Percentiles rank a stretch among this genome's conserved stretches.
These are phyloP conservation scores for Russula emetica DNA, from an alignment of 768 basidiomycete genomes.

Conservation along the genomic window DNA sequence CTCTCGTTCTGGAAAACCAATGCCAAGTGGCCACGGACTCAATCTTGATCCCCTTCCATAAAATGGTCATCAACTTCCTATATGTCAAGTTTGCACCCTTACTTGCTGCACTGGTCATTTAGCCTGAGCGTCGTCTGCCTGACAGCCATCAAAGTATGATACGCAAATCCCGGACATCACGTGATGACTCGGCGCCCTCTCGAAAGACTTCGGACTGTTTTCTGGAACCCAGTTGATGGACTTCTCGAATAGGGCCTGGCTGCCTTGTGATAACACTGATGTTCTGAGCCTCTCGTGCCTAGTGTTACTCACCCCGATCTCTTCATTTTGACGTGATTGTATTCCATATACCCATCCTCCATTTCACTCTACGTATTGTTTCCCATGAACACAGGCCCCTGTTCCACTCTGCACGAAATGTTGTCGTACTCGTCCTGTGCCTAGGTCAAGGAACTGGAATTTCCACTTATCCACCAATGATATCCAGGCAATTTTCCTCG, in stretches of 20 bases:
- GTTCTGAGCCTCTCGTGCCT: not conserved
- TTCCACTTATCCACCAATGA: slow-evolving; percentile 6
- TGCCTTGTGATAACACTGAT: not conserved
- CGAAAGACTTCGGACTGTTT: slow-evolving; percentile 2
- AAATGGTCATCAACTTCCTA: not conserved
- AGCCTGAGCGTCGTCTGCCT: not conserved
- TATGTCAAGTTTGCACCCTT: not conserved
- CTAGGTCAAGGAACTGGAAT: slow-evolving; percentile 9
- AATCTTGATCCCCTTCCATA: not conserved
- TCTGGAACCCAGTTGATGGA: slow-evolving; percentile 4
- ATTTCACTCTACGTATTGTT: slow-evolving; percentile 12
- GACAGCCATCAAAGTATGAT: not conserved
- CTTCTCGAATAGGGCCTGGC: slow-evolving; percentile 7
- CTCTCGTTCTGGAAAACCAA: not conserved
- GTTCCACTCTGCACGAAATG: not conserved
- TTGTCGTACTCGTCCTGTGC: slow-evolving; percentile 1
- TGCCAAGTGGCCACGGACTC: slow-evolving; percentile 1
- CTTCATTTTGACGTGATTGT: not conserved
- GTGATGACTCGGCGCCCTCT: slow-evolving; percentile 1
- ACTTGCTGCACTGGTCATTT: not conserved
- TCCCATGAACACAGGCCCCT: slow-evolving; percentile 9
- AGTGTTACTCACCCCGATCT: not conserved
- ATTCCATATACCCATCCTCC: slow-evolving; percentile 1
- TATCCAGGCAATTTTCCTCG: not conserved
- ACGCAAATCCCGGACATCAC: not conserved